A percentile compares a stretch with the other conserved stretches of the same genome.
Conservation (phyloP, 108 stramenopile genomes). For the Cyclostephanos invisitatus region DNA sequence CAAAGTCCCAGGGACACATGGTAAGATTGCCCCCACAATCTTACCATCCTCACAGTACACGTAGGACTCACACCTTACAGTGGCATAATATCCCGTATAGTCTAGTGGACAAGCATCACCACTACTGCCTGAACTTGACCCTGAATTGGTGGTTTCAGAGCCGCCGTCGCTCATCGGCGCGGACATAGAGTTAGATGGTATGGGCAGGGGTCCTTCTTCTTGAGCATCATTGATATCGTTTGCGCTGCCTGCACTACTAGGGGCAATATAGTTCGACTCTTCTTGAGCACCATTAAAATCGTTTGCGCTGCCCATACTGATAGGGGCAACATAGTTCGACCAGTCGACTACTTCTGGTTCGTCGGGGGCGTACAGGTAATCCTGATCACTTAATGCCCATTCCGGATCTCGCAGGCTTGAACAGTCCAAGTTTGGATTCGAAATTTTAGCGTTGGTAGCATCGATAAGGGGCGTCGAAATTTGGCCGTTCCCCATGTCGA, state of each 20-base stretch:
- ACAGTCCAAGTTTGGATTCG: slow-evolving; percentile 35
- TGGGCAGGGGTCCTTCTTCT: slow-evolving; percentile 1
- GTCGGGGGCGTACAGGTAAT: slow-evolving; percentile 29
- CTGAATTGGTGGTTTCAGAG: not conserved
- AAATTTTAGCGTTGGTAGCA: slow-evolving; percentile 34
- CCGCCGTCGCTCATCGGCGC: not conserved
- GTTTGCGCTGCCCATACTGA: slow-evolving; percentile 11
- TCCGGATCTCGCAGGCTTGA: slow-evolving; percentile 24
- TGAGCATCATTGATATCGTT: slow-evolving; percentile 18
- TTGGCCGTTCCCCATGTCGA: slow-evolving; percentile 28
- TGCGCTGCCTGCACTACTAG: slow-evolving; percentile 9
- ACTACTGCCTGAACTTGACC: not conserved
- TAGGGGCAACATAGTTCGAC: slow-evolving; percentile 15
- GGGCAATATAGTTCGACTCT: slow-evolving; percentile 9
- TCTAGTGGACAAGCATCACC: slow-evolving; percentile 22
- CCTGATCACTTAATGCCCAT: slow-evolving; percentile 9
- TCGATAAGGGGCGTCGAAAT: slow-evolving; percentile 39
- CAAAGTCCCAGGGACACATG: slow-evolving; percentile 45
- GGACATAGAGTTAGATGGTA: not conserved
- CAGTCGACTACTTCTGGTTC: slow-evolving; percentile 34
- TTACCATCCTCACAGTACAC: slow-evolving; percentile 29
- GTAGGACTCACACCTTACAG: slow-evolving; percentile 22
- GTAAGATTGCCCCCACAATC: slow-evolving; percentile 19
- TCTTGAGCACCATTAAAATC: slow-evolving; percentile 20
- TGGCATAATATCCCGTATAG: slow-evolving; percentile 29